Conservation (phyloP, 805 yeast species). For the Soucietia sequanensis region DNA sequence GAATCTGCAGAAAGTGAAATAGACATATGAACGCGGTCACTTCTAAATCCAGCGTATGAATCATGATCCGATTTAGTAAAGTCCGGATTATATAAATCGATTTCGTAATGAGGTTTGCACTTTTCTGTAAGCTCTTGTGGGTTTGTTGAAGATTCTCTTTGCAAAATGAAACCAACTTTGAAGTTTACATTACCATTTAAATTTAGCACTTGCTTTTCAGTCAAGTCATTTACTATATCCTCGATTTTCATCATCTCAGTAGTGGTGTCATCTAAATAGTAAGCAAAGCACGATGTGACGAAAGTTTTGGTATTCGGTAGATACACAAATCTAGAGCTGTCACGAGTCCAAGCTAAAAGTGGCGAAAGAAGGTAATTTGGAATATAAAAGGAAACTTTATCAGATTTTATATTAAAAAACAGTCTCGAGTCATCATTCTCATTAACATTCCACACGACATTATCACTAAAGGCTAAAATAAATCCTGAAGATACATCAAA, state of each 20-base stretch:
- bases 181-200: slow-evolving; percentile 61
- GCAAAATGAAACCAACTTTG: slow-evolving; percentile 57
- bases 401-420: slow-evolving; percentile 63
- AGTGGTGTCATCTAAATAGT: slow-evolving; percentile 36
- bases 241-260: not conserved
- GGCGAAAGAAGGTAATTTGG: slow-evolving; percentile 66
- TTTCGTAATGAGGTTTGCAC: slow-evolving; percentile 60
- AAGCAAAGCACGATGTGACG: slow-evolving; percentile 48
- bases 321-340: slow-evolving; percentile 42
- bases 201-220: slow-evolving; percentile 55
- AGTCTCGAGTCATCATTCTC: slow-evolving; percentile 64
- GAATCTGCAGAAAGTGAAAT: slow-evolving; percentile 37
- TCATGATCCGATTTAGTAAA: slow-evolving; percentile 40
- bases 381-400: slow-evolving; percentile 63
- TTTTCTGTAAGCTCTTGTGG: slow-evolving; percentile 36
- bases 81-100: slow-evolving; percentile 55
- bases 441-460: slow-evolving; percentile 61
- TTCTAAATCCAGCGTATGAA: slow-evolving; percentile 41
- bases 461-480: slow-evolving; percentile 64
- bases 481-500: slow-evolving; percentile 74
- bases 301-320: slow-evolving; percentile 45
- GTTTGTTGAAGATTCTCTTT: slow-evolving; percentile 31
- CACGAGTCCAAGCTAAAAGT: slow-evolving; percentile 57
- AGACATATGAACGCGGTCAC: slow-evolving; percentile 40
- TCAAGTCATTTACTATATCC: slow-evolving; percentile 12